Base-by-base conservation (phyloP, 1,139 yeast genomes). In the Kodamaea fungicola region DNA sequence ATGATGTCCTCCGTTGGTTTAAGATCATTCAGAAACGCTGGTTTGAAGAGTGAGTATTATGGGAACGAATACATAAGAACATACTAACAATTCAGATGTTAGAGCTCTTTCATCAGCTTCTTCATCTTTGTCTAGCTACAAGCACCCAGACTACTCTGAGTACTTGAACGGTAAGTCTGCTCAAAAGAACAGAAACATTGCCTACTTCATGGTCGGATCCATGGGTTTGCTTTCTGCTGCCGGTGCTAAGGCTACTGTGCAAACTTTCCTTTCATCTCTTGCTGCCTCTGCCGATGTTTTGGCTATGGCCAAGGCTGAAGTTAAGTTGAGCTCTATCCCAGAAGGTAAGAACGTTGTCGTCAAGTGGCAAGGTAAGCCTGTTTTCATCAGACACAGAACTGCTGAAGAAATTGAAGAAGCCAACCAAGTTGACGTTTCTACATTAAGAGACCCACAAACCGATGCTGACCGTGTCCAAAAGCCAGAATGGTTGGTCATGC, bases 341-440 rank as follows among this genome's bases (percentile, higher is more conserved):
- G 90, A 85, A 66, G 98, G 98, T 69, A 90, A 90, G 76, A 94
- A 94, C 69, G 95, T 92, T 52, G 88, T 92, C 61, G 95, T 94
- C 57, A 94, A 94, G 73, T 94, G 98, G 98, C 96, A 94, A 75
- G 98, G 98, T 74, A 94, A 92, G 77, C 98, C 98, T 51, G 97
- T 94, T 51, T 94, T 94, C 73, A 89, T 94, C 67, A 92, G 99
- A 80, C 99, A 94, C 78, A 87, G 99, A 80, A 90, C 98, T 37
- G 71, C 80, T 37, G 80, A 76, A 44, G 99, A 94, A 74, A 90
- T 94, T 56, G 88, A 80, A 40, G 98, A 94, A 74, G 99, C 99
- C 50, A 86, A 89, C 67, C 59, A 67, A 25, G 84, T 88, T 45
- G 92, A 90, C 54, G 62, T 92, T 47, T 55, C 79, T 28, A 39